These are phyloP conservation scores for Quercus glauca DNA, from an alignment of 306 rosid species.

Conservation along the genomic window DNA sequence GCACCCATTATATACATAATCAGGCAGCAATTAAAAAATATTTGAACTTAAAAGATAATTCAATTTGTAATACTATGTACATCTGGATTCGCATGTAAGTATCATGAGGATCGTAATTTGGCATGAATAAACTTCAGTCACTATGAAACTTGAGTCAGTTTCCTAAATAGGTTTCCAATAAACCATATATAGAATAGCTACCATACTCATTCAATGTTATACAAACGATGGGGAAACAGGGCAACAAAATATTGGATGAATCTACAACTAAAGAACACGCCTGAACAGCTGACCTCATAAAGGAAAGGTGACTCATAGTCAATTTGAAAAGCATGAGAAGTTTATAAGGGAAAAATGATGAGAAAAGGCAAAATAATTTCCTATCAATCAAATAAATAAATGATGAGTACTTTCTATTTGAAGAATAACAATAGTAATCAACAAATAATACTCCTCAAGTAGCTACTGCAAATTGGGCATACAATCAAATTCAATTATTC, in stretches of 20 bases:
- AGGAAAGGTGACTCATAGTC: neutral
- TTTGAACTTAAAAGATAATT: no score
- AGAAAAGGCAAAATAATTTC: neutral
- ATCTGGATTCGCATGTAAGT: no score
- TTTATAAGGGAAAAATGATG: neutral
- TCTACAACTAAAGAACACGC: neutral
- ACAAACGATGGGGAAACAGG: neutral
- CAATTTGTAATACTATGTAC: no score
- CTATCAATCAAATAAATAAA: neutral
- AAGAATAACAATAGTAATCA: neutral
- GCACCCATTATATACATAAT: no score
- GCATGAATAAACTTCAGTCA: no score
- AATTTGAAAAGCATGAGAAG: neutral
- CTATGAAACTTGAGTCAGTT: no score
- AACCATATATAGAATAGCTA: no score
- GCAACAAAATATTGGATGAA: neutral
- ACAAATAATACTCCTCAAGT: neutral
- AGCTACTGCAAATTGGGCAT: neutral
- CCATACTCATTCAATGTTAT: neutral
- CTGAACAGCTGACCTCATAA: neutral
- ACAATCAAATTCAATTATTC: neutral
- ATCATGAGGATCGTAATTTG: no score
- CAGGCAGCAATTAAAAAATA: no score
- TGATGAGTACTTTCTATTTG: neutral
- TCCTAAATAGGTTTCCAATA: no score